A percentile compares a stretch with the other conserved stretches of the same genome.
phyloP scores from a whole-genome alignment of 306 rosid genomes.

The Cucurbita maxima region DNA sequence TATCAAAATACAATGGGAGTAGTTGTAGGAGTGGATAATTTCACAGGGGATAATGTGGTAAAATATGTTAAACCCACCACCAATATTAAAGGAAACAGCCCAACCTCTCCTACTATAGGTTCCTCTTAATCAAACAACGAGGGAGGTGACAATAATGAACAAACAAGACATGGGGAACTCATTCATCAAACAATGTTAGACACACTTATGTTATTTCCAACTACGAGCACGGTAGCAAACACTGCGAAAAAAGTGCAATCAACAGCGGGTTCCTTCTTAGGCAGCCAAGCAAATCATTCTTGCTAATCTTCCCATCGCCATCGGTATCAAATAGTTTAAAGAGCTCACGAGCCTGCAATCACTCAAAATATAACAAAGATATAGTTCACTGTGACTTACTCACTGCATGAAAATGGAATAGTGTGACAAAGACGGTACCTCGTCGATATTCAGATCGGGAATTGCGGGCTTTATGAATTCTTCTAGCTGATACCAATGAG shows the following conservation, averaged over 20 bases:
- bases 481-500: constrained; percentile 35
- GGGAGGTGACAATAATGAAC: background rate
- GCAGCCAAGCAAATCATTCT: constrained; percentile 44
- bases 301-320: constrained; percentile 45
- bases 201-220: background rate
- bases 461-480: constrained; percentile 33
- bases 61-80: constrained; percentile 4
- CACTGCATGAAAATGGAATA: background rate
- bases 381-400: background rate
- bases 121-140: background rate
- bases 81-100: background rate
- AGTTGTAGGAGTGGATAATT: background rate
- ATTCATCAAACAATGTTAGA: background rate
- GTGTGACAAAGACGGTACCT: constrained; percentile 22
- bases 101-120: background rate
- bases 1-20: background rate
- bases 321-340: constrained; percentile 43
- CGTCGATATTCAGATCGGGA: constrained; percentile 37
- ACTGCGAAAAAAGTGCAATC: constrained; percentile 53
- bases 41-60: background rate
- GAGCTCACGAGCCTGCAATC: constrained; percentile 48
- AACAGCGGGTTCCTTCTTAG: constrained; percentile 64
- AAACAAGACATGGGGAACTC: background rate
- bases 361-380: background rate
- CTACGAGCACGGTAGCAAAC: constrained; percentile 8